Percentiles rank a stretch among this genome's conserved stretches.
These are phyloP conservation scores for Phaeosphaeriaceae sp. DNA, from an alignment of 2,329 filamentous ascomycete species.

Conservation along the genomic window DNA sequence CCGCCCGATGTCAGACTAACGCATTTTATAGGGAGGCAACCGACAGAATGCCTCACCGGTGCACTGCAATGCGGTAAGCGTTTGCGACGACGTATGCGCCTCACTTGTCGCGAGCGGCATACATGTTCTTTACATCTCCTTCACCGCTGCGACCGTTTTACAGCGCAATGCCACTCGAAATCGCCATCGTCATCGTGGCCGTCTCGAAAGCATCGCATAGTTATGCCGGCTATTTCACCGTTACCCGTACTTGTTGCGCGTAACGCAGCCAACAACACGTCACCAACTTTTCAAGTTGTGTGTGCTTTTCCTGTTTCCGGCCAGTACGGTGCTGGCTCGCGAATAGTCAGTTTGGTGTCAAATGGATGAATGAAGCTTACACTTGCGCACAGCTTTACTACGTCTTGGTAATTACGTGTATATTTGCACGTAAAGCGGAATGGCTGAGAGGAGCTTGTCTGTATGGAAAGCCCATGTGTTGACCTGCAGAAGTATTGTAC, in stretches of 20 bases:
- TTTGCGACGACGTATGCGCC: constrained; percentile 11
- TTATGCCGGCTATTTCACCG: constrained; percentile 40
- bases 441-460: constrained; percentile 69
- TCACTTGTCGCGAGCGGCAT: constrained; percentile 16
- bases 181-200: constrained; percentile 12
- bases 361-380: constrained; percentile 3
- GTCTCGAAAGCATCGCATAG: constrained; percentile 40
- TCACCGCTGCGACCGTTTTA: neutral
- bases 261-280: constrained; percentile 12
- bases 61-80: constrained; percentile 8
- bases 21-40: constrained; percentile 4
- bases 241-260: constrained; percentile 24
- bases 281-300: constrained; percentile 54
- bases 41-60: constrained; percentile 24
- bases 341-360: constrained; percentile 52
- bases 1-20: constrained; percentile 1
- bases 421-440: constrained; percentile 66
- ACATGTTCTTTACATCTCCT: constrained; percentile 14
- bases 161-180: constrained; percentile 8
- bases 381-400: constrained; percentile 61
- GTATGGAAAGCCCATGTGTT: neutral
- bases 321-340: constrained; percentile 64
- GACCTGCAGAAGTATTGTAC: neutral
- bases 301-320: constrained; percentile 63
- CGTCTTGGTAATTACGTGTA: constrained; percentile 67